Conservation (phyloP, 2,329 filamentous ascomycete genomes). For the Colletotrichum cuscutae region DNA sequence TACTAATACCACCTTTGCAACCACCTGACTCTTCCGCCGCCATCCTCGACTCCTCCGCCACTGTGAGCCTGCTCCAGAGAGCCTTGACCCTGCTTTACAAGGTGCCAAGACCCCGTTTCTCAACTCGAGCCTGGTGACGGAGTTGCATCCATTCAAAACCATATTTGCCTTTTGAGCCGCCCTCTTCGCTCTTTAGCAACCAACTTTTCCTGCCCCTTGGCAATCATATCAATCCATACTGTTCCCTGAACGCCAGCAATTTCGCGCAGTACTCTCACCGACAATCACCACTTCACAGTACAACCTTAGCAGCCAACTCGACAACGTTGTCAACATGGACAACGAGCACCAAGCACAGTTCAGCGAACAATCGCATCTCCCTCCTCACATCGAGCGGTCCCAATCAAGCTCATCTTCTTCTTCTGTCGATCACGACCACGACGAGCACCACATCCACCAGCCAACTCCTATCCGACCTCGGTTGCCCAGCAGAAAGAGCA, state of each 20-base stretch:
- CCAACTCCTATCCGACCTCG: slow-evolving; percentile 70
- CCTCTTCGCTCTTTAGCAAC: slow-evolving; percentile 8
- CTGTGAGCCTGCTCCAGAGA: slow-evolving; percentile 11
- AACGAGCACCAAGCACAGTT: slow-evolving; percentile 38
- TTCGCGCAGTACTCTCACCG: not conserved
- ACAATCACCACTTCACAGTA: not conserved
- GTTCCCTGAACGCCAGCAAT: not conserved
- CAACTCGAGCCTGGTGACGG: slow-evolving; percentile 30
- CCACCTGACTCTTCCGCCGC: slow-evolving; percentile 26
- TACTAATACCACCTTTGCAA: slow-evolving; percentile 22
- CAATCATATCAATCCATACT: not conserved
- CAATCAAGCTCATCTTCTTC: slow-evolving; percentile 46
- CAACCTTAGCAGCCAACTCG: not conserved
- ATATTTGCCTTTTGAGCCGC: slow-evolving; percentile 27
- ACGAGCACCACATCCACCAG: slow-evolving; percentile 56
- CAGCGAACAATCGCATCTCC: slow-evolving; percentile 36
- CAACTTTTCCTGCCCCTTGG: not conserved
- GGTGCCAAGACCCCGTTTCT: slow-evolving; percentile 36
- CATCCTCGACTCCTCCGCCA: slow-evolving; percentile 32
- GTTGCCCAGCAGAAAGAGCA: slow-evolving; percentile 79
- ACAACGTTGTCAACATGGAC: slow-evolving; percentile 30
- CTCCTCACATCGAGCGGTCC: slow-evolving; percentile 50
- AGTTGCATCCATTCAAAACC: slow-evolving; percentile 25
- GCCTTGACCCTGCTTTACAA: slow-evolving; percentile 30
- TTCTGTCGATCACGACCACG: slow-evolving; percentile 44